Conservation (phyloP, 2,329 filamentous ascomycete species). For the Epicoccum nigrum region DNA sequence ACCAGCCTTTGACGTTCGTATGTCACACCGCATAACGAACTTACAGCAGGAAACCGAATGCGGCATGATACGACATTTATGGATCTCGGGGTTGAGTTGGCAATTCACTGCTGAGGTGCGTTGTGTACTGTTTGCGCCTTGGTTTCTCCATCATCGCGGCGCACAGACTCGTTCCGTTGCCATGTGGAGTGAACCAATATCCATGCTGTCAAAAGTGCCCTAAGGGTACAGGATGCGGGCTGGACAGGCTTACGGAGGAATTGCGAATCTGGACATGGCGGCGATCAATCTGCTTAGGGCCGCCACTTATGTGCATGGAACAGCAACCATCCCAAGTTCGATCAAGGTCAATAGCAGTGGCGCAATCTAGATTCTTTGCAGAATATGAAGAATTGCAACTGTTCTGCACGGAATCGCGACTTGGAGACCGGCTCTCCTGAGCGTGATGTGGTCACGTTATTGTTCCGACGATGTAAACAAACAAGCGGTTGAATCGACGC, state of each 20-base stretch:
- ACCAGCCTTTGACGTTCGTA: too few relatives aligned
- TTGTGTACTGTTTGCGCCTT: neutral
- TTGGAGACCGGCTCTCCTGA: too few relatives aligned
- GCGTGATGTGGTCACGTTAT: too few relatives aligned
- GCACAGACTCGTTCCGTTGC: neutral
- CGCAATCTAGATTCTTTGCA: neutral
- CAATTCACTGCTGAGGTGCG: neutral
- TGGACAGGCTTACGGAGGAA: neutral
- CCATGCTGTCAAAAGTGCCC: neutral
- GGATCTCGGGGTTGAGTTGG: too few relatives aligned
- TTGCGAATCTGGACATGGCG: slow-evolving; percentile 1
- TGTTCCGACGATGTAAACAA: neutral
- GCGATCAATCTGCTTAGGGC: neutral
- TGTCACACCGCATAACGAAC: neutral
- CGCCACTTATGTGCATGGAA: neutral
- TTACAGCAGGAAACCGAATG: too few relatives aligned
- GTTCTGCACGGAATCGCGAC: too few relatives aligned
- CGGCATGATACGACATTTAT: too few relatives aligned
- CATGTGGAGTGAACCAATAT: neutral
- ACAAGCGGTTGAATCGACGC: neutral
- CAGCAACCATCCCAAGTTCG: neutral
- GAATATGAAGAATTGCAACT: too few relatives aligned
- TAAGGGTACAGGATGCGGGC: neutral
- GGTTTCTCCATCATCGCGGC: neutral
- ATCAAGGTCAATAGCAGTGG: neutral